Base-by-base conservation (phyloP, 306 rosid genomes). In the Sicyos baderoa region DNA sequence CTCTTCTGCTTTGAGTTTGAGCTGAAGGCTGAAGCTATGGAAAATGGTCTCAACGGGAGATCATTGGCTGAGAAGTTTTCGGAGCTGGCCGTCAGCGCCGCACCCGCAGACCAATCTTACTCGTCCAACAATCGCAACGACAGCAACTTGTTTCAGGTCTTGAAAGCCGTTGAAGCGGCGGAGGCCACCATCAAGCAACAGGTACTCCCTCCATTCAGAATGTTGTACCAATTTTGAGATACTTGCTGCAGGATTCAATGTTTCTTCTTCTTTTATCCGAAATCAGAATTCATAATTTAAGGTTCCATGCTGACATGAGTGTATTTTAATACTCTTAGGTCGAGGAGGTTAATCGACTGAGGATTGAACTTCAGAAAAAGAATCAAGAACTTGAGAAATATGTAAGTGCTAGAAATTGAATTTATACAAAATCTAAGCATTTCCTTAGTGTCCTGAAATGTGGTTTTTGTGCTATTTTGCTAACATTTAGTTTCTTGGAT, bases 151-250 rank as follows among this genome's bases (percentile, higher is more conserved):
- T 76, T 73, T 72, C 95, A 94, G 87, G 95, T 94, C 15, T 85
- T 90, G 86, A 90, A 86, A 68, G 99, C 97, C 45, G 96, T 94
- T 64, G 99, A 94, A 84, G 86, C 90, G 14, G 99, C 97, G 0
- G 97, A 94, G 78, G 89, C 87, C 23, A 88, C 96, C 68, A 94
- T 94, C 75, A 88, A 85, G 80, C 88, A 82, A 52, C 99, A 90
- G 97, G 96, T 89, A 76, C 72, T 3, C 29, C 29, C 29, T n/a
- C n/a, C n/a, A n/a, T n/a, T n/a, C n/a, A n/a, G n/a, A n/a, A n/a
- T n/a, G n/a, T n/a, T n/a, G n/a, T n/a, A n/a, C n/a, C n/a, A n/a
- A n/a, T n/a, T n/a, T n/a, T n/a, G n/a, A n/a, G n/a, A n/a, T n/a
- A n/a, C n/a, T n/a, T n/a, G n/a, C n/a, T n/a, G n/a, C n/a, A n/a